These are phyloP conservation scores for Tubosaeta sp. DNA, from an alignment of 768 basidiomycete genomes.

Conservation along the genomic window DNA sequence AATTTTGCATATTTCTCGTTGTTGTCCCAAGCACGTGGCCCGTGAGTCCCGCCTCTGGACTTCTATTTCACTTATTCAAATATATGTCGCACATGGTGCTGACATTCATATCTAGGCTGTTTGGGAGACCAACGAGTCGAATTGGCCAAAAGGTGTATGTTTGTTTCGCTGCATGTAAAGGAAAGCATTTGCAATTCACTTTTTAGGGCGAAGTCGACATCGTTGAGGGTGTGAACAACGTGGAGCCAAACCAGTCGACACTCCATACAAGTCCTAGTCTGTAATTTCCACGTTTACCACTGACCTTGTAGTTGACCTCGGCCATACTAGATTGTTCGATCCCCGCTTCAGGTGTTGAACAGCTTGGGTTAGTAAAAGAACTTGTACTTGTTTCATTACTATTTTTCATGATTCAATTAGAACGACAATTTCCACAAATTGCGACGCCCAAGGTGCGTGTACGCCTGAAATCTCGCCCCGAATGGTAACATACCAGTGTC, in stretches of 20 bases:
- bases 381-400: not conserved
- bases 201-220: slow-evolving; percentile 30
- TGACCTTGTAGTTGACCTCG: not conserved
- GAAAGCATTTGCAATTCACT: not conserved
- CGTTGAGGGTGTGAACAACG: slow-evolving; percentile 46
- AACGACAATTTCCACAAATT: slow-evolving; percentile 20
- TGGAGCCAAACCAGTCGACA: slow-evolving; percentile 46
- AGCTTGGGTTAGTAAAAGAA: slow-evolving; percentile 19
- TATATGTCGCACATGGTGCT: slow-evolving; percentile 7
- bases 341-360: slow-evolving; percentile 16
- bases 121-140: slow-evolving; percentile 24
- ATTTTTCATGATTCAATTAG: slow-evolving; percentile 5
- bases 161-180: not conserved
- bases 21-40: slow-evolving; percentile 33
- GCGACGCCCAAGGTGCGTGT: slow-evolving; percentile 20
- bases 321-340: slow-evolving; percentile 24
- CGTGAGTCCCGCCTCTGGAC: slow-evolving; percentile 14
- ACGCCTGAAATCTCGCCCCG: not conserved
- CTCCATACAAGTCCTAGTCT: slow-evolving; percentile 53
- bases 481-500: not conserved
- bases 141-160: slow-evolving; percentile 26
- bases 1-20: not conserved
- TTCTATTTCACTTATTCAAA: not conserved
- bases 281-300: not conserved
- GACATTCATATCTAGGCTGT: slow-evolving; percentile 20